Conservation (phyloP, 257 asterid species). For the Ilex aquifolium region DNA sequence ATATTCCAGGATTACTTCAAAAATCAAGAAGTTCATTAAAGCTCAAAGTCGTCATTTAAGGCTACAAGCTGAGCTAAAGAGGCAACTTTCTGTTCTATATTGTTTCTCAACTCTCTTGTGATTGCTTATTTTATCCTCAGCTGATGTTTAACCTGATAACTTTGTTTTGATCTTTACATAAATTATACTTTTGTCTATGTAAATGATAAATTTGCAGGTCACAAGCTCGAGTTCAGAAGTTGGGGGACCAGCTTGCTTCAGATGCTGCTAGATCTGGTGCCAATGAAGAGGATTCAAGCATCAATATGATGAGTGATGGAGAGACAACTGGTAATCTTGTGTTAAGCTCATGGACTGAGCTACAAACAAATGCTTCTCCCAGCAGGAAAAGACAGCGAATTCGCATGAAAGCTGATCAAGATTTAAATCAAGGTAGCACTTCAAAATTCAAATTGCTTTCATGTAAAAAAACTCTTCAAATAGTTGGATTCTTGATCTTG, state of each 20-base stretch:
- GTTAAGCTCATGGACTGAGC: slow-evolving; percentile 38
- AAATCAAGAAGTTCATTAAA: slow-evolving; percentile 65
- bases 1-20: slow-evolving; percentile 49
- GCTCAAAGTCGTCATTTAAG: slow-evolving; percentile 62
- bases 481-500: not conserved
- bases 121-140: slow-evolving; percentile 3
- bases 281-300: slow-evolving; percentile 38
- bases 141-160: not conserved
- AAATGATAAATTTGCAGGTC: slow-evolving; percentile 40
- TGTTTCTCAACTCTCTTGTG: slow-evolving; percentile 3
- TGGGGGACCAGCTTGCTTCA: slow-evolving; percentile 59
- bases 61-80: slow-evolving; percentile 78
- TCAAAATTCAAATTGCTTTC: not conserved
- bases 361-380: slow-evolving; percentile 38
- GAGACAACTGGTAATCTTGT: slow-evolving; percentile 34
- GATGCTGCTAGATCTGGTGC: slow-evolving; percentile 34
- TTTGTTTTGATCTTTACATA: too few species aligned
- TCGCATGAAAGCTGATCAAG: slow-evolving; percentile 32
- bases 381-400: slow-evolving; percentile 47
- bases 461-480: not conserved
- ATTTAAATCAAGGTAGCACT: slow-evolving; percentile 49
- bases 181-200: too few species aligned
- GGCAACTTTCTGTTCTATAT: slow-evolving; percentile 35
- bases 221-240: slow-evolving; percentile 65
- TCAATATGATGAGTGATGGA: slow-evolving; percentile 38